Base-by-base conservation (phyloP, 1,284 basidiomycete species). In the Trametes polyzona region DNA sequence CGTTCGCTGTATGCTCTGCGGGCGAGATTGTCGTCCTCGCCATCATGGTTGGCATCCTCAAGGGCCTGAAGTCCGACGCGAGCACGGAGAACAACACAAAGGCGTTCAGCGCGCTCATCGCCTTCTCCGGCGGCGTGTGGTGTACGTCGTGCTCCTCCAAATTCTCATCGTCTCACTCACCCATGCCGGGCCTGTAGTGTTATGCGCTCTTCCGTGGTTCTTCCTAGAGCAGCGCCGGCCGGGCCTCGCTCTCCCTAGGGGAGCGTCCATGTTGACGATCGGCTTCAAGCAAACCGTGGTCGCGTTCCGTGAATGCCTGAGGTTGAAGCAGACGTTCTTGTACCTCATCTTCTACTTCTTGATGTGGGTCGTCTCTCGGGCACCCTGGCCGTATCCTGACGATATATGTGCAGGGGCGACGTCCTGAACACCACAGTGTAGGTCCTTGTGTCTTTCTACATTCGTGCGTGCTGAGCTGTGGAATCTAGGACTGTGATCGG, bases 191-290 rank as follows among this genome's bases (percentile, higher is more conserved):
- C 36, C 47, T 26, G 19, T 56, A 90, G 85, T 90, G 33, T 56
- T 88, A 3, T 90, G 86, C 64, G 88, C 90, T 4, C 66, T 90
- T 1, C 91, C 90, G 0, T 93, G 91, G 90, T 90, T 93, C 66
- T 68, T 89, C 36, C 72, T 84, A 10, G 90, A 91, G 72, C 83
- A 88, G 66, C 79, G 84, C 33, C 76, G 88, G 30, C 83, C 90
- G 37, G 88, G 88, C 30, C 73, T 90, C 51, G 68, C 79, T 14
- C 76, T 92, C 21, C 91, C 92, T 2, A 77, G 80, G 0, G 80
- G 83, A 11, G 83, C 83, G 2, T 85, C 78, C 5, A 76, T 90
- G 48, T 65, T 88, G 39, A 90, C 87, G 1, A 82, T 93, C 36
- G 91, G 90, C 7, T 83, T 84, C 67, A 81, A 80, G 64, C 90